Conservation (phyloP, 2,329 filamentous ascomycete species). For the Didymella pomorum region DNA sequence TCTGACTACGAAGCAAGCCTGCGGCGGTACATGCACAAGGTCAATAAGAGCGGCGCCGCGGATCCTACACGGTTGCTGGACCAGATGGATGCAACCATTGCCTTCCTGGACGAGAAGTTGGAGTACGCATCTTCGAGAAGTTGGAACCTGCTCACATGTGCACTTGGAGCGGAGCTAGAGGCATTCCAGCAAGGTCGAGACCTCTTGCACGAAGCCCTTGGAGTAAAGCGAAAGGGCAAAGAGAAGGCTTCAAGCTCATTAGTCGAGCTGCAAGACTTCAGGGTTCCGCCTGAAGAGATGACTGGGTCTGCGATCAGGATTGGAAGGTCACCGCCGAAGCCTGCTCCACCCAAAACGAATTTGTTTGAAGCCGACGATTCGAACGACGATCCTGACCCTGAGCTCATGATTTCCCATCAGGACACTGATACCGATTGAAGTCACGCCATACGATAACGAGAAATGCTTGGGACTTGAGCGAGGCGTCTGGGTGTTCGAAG, state of each 20-base stretch:
- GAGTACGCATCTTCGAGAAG: constrained; percentile 65
- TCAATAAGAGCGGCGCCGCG: constrained; percentile 25
- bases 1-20: constrained; percentile 71
- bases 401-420: constrained; percentile 58
- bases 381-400: constrained; percentile 57
- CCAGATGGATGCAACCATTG: constrained; percentile 66
- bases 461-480: constrained; percentile 1
- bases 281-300: constrained; percentile 36
- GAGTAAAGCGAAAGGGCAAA: constrained; percentile 39
- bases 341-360: constrained; percentile 38
- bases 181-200: constrained; percentile 69
- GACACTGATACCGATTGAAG: constrained; percentile 51
- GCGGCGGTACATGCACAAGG: constrained; percentile 60
- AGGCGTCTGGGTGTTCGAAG: not conserved
- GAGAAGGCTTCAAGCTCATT: constrained; percentile 34
- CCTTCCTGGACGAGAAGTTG: constrained; percentile 63
- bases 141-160: constrained; percentile 79
- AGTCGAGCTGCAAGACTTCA: constrained; percentile 30
- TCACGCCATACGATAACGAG: not conserved
- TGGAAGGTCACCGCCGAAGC: constrained; percentile 39
- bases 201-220: constrained; percentile 59
- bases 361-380: constrained; percentile 54
- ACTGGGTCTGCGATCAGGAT: constrained; percentile 45
- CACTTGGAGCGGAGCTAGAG: constrained; percentile 76
- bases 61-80: constrained; percentile 32